Percentiles rank a stretch among this genome's conserved stretches.
phyloP scores from a whole-genome alignment of 1,139 yeast genomes.

The Yamadazyma blattariae region DNA sequence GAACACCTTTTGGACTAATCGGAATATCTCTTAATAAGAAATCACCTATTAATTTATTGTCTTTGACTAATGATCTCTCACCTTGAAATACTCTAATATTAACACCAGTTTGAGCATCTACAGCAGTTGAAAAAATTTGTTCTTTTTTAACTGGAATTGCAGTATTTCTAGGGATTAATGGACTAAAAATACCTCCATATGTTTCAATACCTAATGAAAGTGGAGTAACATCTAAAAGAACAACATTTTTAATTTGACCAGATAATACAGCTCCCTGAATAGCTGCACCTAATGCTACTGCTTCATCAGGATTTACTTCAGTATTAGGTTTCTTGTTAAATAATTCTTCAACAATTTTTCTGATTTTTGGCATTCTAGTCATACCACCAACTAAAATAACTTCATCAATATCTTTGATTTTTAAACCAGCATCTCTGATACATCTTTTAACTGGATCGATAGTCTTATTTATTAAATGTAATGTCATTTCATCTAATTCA shows the following conservation, averaged over 20 bases:
- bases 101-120: conserved; percentile 82
- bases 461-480: conserved; percentile 59
- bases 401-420: conserved; percentile 62
- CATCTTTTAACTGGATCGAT: conserved; percentile 67
- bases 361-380: conserved; percentile 80
- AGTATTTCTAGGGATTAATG: conserved; percentile 72
- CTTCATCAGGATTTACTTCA: conserved; percentile 78
- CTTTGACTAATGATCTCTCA: conserved; percentile 70
- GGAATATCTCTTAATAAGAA: conserved; percentile 69
- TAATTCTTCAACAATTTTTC: conserved; percentile 53
- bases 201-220: conserved; percentile 79
- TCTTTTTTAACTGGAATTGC: conserved; percentile 72
- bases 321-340: conserved; percentile 61
- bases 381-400: conserved; percentile 78
- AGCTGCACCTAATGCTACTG: conserved; percentile 83
- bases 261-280: conserved; percentile 78
- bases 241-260: conserved; percentile 69
- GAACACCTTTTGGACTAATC: conserved; percentile 70
- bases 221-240: conserved; percentile 75
- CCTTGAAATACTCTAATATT: conserved; percentile 79
- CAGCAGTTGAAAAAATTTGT: conserved; percentile 76
- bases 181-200: conserved; percentile 77
- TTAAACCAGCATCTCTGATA: conserved; percentile 66
- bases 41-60: conserved; percentile 70
- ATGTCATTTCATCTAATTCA: conserved; percentile 61